Base-by-base conservation (phyloP, 2,329 filamentous ascomycete genomes). In the Hymenoscyphus occultus region DNA sequence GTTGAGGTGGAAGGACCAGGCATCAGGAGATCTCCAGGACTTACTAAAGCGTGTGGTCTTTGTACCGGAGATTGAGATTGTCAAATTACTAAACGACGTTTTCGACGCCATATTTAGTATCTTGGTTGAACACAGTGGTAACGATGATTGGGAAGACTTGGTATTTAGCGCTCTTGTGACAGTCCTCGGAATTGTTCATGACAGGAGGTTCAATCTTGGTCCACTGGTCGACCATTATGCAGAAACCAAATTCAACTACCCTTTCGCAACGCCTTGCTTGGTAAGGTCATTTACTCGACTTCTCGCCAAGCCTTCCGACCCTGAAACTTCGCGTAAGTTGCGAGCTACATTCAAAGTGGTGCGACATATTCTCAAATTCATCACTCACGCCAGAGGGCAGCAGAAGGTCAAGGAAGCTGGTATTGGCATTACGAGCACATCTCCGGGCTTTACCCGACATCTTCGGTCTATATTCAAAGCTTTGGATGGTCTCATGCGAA, bases 41-140 rank as follows among this genome's bases (percentile, higher is more conserved):
- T 80, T 96, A 0, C 80, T 99, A 54, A 90, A 90, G 74, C 89
- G 93, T 70, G 86, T 98, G 59, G 88, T 93, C 22, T 98, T 98
- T 70, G 93, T 99, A 0, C 91, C 95, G 0, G 95, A 99, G 76
- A 97, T 98, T 64, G 96, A 99, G 78, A 91, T 99, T 40, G 95
- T 99, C 68, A 99, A 98, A 80, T 84, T 98, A 54, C 81, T 98
- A 7, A 90, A 86, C 68, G 90, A 96, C 72, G 93, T 98, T 0
- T 89, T 99, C 62, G 92, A 97, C 76, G 87, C 92, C 0, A 84
- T 99, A 0, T 99, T 99, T 74, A 90, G 92, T 5, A 93, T 97
- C 35, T 81, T 98, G 35, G 91, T 96, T 39, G 93, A 97, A 71
- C 89, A 96, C 73, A 88, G 92, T n/a, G 92, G 92, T 10, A 92